These are phyloP conservation scores for Trebouxiophyceae sp. DNA, from an alignment of 163 green algal species.

Conservation along the genomic window DNA sequence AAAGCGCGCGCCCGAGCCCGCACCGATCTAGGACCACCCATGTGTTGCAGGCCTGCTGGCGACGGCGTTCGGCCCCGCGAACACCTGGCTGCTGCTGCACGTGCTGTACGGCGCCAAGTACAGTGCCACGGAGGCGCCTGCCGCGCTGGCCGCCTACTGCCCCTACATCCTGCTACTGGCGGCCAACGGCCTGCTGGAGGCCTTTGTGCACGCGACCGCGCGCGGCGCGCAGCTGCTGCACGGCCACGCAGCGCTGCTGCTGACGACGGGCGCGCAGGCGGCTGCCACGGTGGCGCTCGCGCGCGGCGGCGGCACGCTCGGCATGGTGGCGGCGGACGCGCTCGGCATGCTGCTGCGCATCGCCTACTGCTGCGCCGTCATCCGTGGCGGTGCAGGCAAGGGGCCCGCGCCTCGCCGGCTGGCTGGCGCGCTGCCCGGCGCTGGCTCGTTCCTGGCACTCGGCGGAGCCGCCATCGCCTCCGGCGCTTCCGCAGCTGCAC, in stretches of 20 bases:
- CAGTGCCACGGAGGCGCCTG: slow-evolving; percentile 56
- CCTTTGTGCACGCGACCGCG: slow-evolving; percentile 35
- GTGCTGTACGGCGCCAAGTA: slow-evolving; percentile 67
- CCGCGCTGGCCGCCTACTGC: slow-evolving; percentile 65
- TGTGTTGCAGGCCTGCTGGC: slow-evolving; percentile 51
- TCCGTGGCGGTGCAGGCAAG: too few species aligned
- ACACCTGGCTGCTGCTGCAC: slow-evolving; percentile 57
- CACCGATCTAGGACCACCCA: too few species aligned
- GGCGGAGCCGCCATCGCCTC: too few species aligned
- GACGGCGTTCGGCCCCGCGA: slow-evolving; percentile 69
- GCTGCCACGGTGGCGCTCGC: slow-evolving; percentile 37
- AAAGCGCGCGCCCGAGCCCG: background rate
- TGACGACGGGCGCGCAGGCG: slow-evolving; percentile 40
- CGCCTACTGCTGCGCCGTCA: slow-evolving; percentile 50
- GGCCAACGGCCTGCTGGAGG: slow-evolving; percentile 72
- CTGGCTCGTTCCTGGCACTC: too few species aligned
- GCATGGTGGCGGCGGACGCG: slow-evolving; percentile 64
- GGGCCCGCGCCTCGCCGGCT: too few species aligned
- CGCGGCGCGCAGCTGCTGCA: background rate
- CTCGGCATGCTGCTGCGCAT: slow-evolving; percentile 75
- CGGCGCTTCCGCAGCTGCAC: too few species aligned
- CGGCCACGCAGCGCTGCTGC: slow-evolving; percentile 43
- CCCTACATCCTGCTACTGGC: slow-evolving; percentile 73
- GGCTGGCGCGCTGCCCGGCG: too few species aligned
- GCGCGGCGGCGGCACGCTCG: slow-evolving; percentile 31